Conservation (phyloP, 2,329 filamentous ascomycete genomes). For the Aspergillus ochraceus region DNA sequence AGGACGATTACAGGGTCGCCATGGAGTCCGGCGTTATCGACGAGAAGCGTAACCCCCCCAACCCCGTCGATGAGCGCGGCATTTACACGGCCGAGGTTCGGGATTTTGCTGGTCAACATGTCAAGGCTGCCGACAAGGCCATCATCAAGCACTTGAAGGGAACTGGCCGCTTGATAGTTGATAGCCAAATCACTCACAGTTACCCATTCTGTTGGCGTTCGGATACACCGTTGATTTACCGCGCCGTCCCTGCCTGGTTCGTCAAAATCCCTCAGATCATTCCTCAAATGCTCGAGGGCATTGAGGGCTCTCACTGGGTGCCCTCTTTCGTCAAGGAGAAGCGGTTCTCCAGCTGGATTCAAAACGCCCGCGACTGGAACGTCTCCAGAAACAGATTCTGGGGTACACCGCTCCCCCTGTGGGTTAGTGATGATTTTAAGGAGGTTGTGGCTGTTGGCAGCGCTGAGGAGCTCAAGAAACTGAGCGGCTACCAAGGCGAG, state of each 20-base stretch:
- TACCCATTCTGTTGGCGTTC: slow-evolving; percentile 93
- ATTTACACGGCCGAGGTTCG: slow-evolving; percentile 73
- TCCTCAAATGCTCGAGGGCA: slow-evolving; percentile 85
- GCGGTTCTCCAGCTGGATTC: slow-evolving; percentile 88
- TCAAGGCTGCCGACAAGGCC: slow-evolving; percentile 88
- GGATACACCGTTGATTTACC: slow-evolving; percentile 92
- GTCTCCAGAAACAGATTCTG: slow-evolving; percentile 92
- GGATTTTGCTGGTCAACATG: slow-evolving; percentile 83
- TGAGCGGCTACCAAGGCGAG: slow-evolving; percentile 83
- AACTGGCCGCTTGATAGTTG: slow-evolving; percentile 73
- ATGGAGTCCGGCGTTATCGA: slow-evolving; percentile 74
- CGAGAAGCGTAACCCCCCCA: slow-evolving; percentile 76
- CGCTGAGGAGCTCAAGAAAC: slow-evolving; percentile 75
- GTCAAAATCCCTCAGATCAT: slow-evolving; percentile 82
- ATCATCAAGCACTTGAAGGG: slow-evolving; percentile 88
- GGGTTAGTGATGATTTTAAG: slow-evolving; percentile 86
- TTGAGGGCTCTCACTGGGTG: slow-evolving; percentile 88
- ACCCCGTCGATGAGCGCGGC: slow-evolving; percentile 83
- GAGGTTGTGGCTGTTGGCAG: slow-evolving; percentile 87
- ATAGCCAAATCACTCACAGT: slow-evolving; percentile 85
- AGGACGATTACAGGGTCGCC: slow-evolving; percentile 90
- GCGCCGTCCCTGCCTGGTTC: slow-evolving; percentile 92
- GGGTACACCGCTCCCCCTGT: slow-evolving; percentile 89
- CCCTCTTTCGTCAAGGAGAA: slow-evolving; percentile 87
- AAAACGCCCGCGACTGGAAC: slow-evolving; percentile 91